These are phyloP conservation scores for Hordeum marinum DNA, from an alignment of 176 grass and related monocot genomes.

Conservation along the genomic window DNA sequence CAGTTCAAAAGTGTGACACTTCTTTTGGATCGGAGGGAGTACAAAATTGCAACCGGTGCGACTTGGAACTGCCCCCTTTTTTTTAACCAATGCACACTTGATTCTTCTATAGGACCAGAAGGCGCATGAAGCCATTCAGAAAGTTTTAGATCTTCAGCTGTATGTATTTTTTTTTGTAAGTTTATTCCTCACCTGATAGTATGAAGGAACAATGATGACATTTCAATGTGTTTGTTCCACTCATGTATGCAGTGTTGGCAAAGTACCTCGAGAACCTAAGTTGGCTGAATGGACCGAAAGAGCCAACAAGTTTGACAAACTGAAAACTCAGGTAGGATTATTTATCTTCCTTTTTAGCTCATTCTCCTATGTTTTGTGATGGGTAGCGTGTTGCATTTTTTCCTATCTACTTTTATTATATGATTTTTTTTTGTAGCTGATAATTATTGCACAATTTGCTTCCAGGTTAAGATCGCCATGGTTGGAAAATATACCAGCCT, in stretches of 20 bases:
- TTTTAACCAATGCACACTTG: conserved; percentile 26
- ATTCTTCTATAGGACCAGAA: conserved; percentile 78
- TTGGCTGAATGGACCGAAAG: conserved; percentile 68
- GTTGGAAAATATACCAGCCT: conserved; percentile 87
- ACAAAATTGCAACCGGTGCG: neutral
- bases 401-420: neutral
- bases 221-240: neutral
- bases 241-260: conserved; percentile 34
- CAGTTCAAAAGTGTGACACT: too few species aligned
- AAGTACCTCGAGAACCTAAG: conserved; percentile 42
- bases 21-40: too few species aligned
- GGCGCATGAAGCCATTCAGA: conserved; percentile 92
- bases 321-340: conserved; percentile 56
- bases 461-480: conserved; percentile 84
- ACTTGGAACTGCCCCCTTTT: neutral
- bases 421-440: neutral
- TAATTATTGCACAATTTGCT: conserved; percentile 6
- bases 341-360: neutral
- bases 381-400: neutral
- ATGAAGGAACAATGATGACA: conserved; percentile 5
- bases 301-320: conserved; percentile 63
- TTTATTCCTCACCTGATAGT: conserved; percentile 1
- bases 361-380: neutral
- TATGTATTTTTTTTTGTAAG: conserved; percentile 35
- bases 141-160: conserved; percentile 79